Conservation (phyloP, 129 eudicot species). For the Dittrichia graveolens region DNA sequence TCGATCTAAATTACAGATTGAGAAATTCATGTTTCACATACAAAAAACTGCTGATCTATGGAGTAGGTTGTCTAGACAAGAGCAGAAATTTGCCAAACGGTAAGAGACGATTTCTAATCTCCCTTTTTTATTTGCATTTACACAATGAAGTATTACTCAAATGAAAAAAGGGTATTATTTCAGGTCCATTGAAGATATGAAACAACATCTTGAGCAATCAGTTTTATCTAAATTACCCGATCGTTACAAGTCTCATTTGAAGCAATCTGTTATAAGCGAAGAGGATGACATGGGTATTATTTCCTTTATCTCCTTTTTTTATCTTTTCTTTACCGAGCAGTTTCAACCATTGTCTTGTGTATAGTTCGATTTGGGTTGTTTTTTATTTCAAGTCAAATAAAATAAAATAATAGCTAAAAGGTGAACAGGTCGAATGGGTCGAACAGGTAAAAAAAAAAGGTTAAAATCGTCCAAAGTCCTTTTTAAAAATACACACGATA, state of each 20-base stretch:
- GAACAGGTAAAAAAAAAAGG: not conserved
- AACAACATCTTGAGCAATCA: conserved; percentile 64
- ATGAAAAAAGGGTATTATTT: not conserved
- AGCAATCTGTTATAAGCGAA: conserved; percentile 83
- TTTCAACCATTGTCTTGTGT: too few species aligned
- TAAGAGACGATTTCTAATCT: conserved; percentile 14
- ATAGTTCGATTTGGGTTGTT: not conserved
- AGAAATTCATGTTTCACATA: conserved; percentile 71
- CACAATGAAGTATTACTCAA: conserved; percentile 12
- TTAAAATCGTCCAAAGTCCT: too few species aligned
- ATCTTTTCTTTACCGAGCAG: too few species aligned
- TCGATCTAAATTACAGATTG: conserved; percentile 55
- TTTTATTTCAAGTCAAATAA: too few species aligned
- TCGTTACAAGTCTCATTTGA: conserved; percentile 76
- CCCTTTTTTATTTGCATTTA: not conserved
- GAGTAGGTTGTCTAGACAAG: conserved; percentile 75
- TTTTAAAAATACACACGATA: too few species aligned
- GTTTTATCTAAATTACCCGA: conserved; percentile 77
- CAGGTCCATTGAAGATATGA: conserved; percentile 66
- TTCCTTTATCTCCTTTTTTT: not conserved
- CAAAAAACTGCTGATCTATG: conserved; percentile 62
- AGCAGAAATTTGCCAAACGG: conserved; percentile 66
- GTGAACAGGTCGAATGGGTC: not conserved
- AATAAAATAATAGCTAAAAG: not conserved
- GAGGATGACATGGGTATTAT: conserved; percentile 87